Base-by-base conservation (phyloP, 2,329 filamentous ascomycete species). In the Colletotrichum limetticola region DNA sequence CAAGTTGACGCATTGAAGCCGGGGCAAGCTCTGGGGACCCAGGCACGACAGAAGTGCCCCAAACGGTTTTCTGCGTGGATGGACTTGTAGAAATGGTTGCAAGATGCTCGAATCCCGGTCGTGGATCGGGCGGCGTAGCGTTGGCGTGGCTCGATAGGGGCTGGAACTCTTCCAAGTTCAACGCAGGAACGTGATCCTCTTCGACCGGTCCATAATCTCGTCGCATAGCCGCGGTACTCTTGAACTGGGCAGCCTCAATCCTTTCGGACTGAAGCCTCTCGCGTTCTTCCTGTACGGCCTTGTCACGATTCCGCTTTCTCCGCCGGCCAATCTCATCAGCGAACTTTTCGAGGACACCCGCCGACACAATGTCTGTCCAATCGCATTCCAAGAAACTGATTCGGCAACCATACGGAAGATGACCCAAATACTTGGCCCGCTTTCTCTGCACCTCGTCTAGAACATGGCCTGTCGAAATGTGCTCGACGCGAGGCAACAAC, bases 381-480 rank as follows among this genome's bases (percentile, higher is more conserved):
- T 98, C 95, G 79, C 95, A 98, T 83, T 98, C 95, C 1, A 98
- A 83, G 78, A 98, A 98, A 76, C 89, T 95, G 55, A 98, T 94
- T 76, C 97, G 93, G 80, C 95, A 98, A n/a, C 95, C 95, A 63
- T 93, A 91, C 0, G 95, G 95, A 6, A 98, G 87, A 81, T 98
- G 95, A 1, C 91, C 91, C 3, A 98, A 88, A 76, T 98, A 98
- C 80, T 97, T 97, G 68, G 94, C 92, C 37, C 95, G 90, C 79
- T 93, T 95, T 59, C 95, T 91, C 66, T 98, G 82, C 19, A 92
- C 91, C 78, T 98, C 95, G 76, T 98, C 95, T 5, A 98, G 91
- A 5, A 95, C 91, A 79, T 97, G 94, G 1, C 95, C 95, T 1
- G 93, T 95, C 0, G 94, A 97, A 32, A 98, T 93, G 78, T 95